Evolutionary conservation across 805 yeast species (phyloP).

Genomic region (Starmerella sp.): DNA sequence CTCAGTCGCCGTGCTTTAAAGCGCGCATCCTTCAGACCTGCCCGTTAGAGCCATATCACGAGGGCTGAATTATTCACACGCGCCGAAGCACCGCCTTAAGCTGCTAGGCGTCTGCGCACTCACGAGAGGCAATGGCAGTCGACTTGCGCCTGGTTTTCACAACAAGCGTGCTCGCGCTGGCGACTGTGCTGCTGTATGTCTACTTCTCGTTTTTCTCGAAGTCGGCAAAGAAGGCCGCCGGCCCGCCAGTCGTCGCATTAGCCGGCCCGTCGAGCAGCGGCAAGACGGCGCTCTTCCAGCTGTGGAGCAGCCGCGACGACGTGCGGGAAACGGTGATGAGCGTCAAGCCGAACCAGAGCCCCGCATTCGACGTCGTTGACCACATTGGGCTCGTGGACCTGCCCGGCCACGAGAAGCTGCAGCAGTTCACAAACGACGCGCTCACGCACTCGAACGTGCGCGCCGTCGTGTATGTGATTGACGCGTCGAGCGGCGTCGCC

Average conservation of each 20-base stretch:
- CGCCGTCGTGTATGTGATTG: constrained; percentile 70
- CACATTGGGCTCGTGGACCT: constrained; percentile 47
- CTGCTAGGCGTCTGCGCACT: too few relatives aligned
- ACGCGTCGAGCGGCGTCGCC: constrained; percentile 48
- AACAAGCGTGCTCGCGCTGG: not conserved
- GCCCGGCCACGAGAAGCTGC: constrained; percentile 81
- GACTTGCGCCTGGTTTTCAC: not conserved
- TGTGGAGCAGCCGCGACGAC: constrained; percentile 10
- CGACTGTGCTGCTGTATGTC: not conserved
- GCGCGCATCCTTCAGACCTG: too few relatives aligned
- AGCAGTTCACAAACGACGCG: constrained; percentile 41
- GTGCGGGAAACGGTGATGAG: constrained; percentile 15
- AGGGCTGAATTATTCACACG: too few relatives aligned
- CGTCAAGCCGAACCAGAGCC: constrained; percentile 13
- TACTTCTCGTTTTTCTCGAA: not conserved
- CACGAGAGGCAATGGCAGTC: not conserved
- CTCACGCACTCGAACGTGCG: constrained; percentile 34
- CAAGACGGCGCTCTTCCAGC: constrained; percentile 47
- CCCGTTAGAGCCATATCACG: too few relatives aligned
- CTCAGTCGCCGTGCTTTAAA: too few relatives aligned
- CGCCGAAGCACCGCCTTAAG: too few relatives aligned
- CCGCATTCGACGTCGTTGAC: not conserved
- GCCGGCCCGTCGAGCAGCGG: constrained; percentile 58
- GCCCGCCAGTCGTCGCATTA: constrained; percentile 47
- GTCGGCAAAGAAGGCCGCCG: constrained; percentile 7